Conservation (phyloP, 805 yeast genomes). For the Kuraishia piskuri region DNA sequence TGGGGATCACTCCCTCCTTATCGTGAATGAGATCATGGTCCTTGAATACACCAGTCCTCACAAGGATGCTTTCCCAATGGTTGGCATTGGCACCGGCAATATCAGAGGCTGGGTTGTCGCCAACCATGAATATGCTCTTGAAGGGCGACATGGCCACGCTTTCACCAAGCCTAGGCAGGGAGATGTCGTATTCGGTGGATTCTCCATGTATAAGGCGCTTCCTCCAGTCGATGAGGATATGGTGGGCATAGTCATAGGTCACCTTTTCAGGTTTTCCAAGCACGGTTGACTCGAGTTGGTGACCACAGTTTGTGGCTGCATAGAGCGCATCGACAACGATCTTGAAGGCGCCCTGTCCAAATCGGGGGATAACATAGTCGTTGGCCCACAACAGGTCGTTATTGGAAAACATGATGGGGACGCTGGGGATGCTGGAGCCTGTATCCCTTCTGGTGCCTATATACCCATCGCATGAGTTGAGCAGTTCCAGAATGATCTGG, state of each 20-base stretch:
- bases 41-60: slow-evolving; percentile 80
- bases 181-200: slow-evolving; percentile 5
- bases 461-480: slow-evolving; percentile 54
- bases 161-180: slow-evolving; percentile 36
- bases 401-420: slow-evolving; percentile 75
- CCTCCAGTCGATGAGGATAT: slow-evolving; percentile 52
- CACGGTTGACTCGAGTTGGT: slow-evolving; percentile 40
- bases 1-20: slow-evolving; percentile 17
- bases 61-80: slow-evolving; percentile 85
- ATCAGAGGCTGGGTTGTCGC: slow-evolving; percentile 93
- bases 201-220: slow-evolving; percentile 21
- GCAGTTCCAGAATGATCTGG: slow-evolving; percentile 66
- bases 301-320: slow-evolving; percentile 39
- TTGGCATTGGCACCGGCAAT: slow-evolving; percentile 80
- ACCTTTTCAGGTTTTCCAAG: slow-evolving; percentile 77
- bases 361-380: slow-evolving; percentile 66
- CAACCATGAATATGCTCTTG: slow-evolving; percentile 81
- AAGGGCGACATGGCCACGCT: slow-evolving; percentile 35
- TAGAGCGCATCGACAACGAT: slow-evolving; percentile 54
- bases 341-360: slow-evolving; percentile 88
- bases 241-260: slow-evolving; percentile 80
- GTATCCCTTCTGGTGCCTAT: slow-evolving; percentile 48
- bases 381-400: slow-evolving; percentile 86
- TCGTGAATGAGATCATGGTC: slow-evolving; percentile 36
- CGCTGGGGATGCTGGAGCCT: slow-evolving; percentile 32